Conservation (phyloP, 2,329 filamentous ascomycete species). For the Aureobasidium lini region DNA sequence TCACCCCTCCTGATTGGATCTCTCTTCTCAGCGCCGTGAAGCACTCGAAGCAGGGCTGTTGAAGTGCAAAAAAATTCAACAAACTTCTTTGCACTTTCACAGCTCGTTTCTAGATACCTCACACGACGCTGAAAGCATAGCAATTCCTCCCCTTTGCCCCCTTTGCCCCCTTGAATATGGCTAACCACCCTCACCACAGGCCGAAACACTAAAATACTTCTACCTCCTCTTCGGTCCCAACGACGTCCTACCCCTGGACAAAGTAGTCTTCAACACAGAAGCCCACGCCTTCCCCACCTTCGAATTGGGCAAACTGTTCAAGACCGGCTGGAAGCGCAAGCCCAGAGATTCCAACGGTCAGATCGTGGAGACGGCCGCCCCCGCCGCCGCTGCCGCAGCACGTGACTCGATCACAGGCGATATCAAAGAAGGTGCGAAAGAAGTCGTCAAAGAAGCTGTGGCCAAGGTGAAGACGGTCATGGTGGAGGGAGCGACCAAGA, state of each 20-base stretch:
- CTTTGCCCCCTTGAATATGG: too few species aligned
- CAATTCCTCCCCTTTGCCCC: too few species aligned
- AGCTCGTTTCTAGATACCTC: too few species aligned
- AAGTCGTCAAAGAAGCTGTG: background rate
- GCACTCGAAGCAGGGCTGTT: too few species aligned
- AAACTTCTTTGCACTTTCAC: too few species aligned
- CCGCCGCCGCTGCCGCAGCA: background rate
- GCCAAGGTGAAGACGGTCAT: background rate
- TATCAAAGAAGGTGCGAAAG: background rate
- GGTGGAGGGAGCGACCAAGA: background rate
- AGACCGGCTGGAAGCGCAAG: slow-evolving; percentile 73
- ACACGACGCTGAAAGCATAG: too few species aligned
- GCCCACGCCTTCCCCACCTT: slow-evolving; percentile 87
- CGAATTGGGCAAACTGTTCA: slow-evolving; percentile 67
- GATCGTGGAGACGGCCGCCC: slow-evolving; percentile 14
- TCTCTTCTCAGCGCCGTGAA: too few species aligned
- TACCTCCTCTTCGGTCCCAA: slow-evolving; percentile 86
- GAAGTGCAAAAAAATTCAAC: too few species aligned
- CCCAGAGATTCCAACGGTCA: slow-evolving; percentile 39
- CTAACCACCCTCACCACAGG: slow-evolving; percentile 43
- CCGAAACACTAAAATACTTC: slow-evolving; percentile 96
- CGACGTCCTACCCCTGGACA: slow-evolving; percentile 74
- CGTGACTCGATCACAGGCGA: background rate
- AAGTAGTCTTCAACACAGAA: slow-evolving; percentile 92
- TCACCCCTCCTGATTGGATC: too few species aligned